Percentiles rank a stretch among this genome's conserved stretches.
phyloP scores from a whole-genome alignment of 2,329 filamentous ascomycete species.

The Phialemoniopsis sp. region DNA sequence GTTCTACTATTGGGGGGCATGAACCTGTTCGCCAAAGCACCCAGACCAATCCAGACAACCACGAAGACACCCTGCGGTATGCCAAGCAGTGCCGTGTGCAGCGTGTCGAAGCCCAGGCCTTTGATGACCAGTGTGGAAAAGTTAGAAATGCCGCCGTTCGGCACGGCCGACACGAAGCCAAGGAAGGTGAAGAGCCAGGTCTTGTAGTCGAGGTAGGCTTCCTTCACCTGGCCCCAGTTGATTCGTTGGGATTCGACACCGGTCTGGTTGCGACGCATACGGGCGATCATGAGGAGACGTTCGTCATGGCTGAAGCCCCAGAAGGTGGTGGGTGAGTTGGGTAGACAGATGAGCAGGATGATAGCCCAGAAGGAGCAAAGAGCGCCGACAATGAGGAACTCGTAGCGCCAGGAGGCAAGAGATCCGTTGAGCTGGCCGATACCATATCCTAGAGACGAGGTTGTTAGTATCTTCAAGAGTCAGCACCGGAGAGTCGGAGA shows the following conservation, averaged over 20 bases:
- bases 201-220: constrained; percentile 55
- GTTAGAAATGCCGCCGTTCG: constrained; percentile 57
- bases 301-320: constrained; percentile 45
- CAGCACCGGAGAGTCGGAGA: background rate
- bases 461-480: background rate
- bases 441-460: constrained; percentile 36
- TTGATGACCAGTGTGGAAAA: constrained; percentile 58
- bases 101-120: constrained; percentile 46
- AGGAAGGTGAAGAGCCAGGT: constrained; percentile 54
- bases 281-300: constrained; percentile 49
- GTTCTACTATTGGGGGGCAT: constrained; percentile 44
- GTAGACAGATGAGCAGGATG: constrained; percentile 50
- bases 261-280: constrained; percentile 53
- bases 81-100: constrained; percentile 29
- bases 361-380: constrained; percentile 58
- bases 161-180: constrained; percentile 46
- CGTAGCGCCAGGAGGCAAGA: constrained; percentile 61
- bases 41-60: constrained; percentile 34
- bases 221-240: constrained; percentile 49
- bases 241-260: constrained; percentile 53
- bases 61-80: constrained; percentile 31
- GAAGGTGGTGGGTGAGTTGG: constrained; percentile 52
- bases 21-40: constrained; percentile 28
- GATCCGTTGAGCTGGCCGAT: constrained; percentile 56
- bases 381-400: constrained; percentile 60